Evolutionary conservation across 169 alveolate genomes (phyloP), one percentile per base, ranked within the genome.

Genomic region (Pseudocohnilembus persalinus): DNA sequence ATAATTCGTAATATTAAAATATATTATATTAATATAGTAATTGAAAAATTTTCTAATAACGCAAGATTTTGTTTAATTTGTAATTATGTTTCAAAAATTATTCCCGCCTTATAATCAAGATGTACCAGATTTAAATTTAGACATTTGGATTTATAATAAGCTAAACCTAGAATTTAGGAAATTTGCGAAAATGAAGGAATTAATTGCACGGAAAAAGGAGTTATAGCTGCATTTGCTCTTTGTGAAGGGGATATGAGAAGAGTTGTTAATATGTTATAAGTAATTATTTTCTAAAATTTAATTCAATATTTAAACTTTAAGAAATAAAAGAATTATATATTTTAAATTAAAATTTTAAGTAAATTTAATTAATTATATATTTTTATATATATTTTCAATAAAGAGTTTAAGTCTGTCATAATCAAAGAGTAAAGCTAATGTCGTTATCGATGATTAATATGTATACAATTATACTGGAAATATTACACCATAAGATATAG

Each of bases 221-320:
- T 93, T 34, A 94, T 96, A 76, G 95, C 98, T 35, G 93, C 96
- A 76, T 93, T 97, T n/a, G 93, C 89, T 74, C 93, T 98, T 29
- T 98, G 99, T 77, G 97, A 95, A 83, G 99, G 99, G 31, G 99
- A 99, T 94, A 98, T 99, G 99, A 96, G 99, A 68, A 97, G 98
- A 88, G 98, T 98, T 31, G 93, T 99, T 80, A 99, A 99, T 93
- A 95, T 98, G 84, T 91, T 99, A 76, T 99, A 99, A 90, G 96
- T 97, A 80, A 92, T 34, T n/a, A n/a, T n/a, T n/a, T n/a, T n/a
- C n/a, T n/a, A n/a, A n/a, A n/a, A n/a, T n/a, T n/a, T n/a, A n/a
- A n/a, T n/a, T n/a, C n/a, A n/a, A n/a, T n/a, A n/a, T n/a, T n/a
- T n/a, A n/a, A n/a, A n/a, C n/a, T n/a, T n/a, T n/a, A n/a, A n/a